phyloP scores from a whole-genome alignment of 2,329 filamentous ascomycete genomes.

The Sporothrix euskadiensis region DNA sequence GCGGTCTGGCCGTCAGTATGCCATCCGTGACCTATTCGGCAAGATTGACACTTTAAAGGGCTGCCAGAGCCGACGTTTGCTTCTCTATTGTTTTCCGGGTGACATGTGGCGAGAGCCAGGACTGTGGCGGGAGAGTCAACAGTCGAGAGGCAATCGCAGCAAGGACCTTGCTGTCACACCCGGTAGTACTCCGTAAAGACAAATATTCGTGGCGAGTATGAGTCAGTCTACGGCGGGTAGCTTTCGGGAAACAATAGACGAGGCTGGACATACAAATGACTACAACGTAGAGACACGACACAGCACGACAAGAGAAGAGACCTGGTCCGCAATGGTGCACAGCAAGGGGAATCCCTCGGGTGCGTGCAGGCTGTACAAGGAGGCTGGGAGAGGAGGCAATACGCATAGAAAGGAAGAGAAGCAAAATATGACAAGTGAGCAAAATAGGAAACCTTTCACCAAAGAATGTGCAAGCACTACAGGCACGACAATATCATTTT shows the following conservation, averaged over 20 bases:
- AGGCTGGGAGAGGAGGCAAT: not conserved
- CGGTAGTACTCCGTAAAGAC: not conserved
- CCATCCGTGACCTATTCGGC: not conserved
- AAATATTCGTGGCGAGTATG: not conserved
- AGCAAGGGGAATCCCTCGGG: not conserved
- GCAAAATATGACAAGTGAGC: not conserved
- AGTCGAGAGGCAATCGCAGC: not conserved
- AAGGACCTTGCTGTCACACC: not conserved
- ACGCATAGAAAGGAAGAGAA: not conserved
- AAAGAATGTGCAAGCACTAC: not conserved
- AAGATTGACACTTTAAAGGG: not conserved
- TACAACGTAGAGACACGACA: too few relatives aligned
- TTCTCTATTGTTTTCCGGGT: not conserved
- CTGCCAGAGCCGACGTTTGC: not conserved
- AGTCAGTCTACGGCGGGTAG: too few relatives aligned
- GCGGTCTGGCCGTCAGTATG: not conserved
- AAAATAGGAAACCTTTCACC: constrained; percentile 16
- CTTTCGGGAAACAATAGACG: constrained; percentile 4
- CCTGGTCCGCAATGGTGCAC: not conserved
- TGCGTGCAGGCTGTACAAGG: not conserved
- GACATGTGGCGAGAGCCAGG: not conserved
- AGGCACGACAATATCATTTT: not conserved
- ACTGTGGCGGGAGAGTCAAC: not conserved
- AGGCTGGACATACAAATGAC: not conserved
- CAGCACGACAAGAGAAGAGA: not conserved